Conservation (phyloP, 1,284 basidiomycete genomes). For the Dichomitus squalens region DNA sequence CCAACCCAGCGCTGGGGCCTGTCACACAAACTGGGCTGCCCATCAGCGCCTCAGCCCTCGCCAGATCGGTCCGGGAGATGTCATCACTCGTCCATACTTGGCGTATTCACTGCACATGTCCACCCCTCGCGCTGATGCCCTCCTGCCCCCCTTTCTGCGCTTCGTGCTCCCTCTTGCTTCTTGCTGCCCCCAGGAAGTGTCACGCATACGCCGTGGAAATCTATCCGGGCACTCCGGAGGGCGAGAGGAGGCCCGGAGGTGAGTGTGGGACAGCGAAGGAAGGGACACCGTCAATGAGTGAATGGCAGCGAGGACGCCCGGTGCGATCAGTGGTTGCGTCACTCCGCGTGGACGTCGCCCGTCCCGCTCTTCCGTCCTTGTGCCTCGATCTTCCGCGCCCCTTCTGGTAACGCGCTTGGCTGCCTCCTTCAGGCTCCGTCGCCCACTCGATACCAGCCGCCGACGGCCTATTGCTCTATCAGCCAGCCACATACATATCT, state of each 20-base stretch:
- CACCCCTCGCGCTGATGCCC: constrained; percentile 9
- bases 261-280: constrained; percentile 2
- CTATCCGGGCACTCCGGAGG: not conserved
- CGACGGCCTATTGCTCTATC: not conserved
- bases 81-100: constrained; percentile 20
- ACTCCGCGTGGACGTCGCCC: constrained; percentile 15
- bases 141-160: not conserved
- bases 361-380: constrained; percentile 5
- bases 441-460: constrained; percentile 10
- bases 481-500: constrained; percentile 11
- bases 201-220: not conserved
- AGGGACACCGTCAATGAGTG: constrained; percentile 10
- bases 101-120: constrained; percentile 10
- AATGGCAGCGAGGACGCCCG: constrained; percentile 5
- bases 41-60: constrained; percentile 11
- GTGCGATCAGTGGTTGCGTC: constrained; percentile 21
- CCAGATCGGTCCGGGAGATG: constrained; percentile 24
- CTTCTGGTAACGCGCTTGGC: not conserved
- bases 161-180: not conserved
- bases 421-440: constrained; percentile 2
- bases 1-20: constrained; percentile 9
- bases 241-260: not conserved
- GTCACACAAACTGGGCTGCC: constrained; percentile 10
- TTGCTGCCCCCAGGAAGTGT: not conserved
- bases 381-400: constrained; percentile 11